Evolutionary conservation across 768 basidiomycete species (phyloP).

Genomic region (Hebeloma cylindrosporum): DNA sequence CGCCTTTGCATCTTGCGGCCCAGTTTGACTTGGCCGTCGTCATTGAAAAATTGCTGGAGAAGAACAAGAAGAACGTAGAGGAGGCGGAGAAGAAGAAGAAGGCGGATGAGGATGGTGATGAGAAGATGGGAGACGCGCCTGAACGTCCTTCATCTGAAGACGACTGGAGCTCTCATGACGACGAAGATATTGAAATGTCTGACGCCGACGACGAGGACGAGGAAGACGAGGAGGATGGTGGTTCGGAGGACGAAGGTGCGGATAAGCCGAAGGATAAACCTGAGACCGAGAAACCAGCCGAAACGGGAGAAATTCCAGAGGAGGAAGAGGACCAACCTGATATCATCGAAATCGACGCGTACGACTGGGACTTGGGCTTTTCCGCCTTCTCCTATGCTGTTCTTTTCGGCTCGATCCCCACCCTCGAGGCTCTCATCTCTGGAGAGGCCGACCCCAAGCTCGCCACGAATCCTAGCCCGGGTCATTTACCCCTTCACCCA

Average conservation of each 20-base stretch:
- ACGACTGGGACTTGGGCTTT: constrained; percentile 61
- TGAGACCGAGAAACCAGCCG: constrained; percentile 20
- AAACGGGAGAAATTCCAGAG: constrained; percentile 41
- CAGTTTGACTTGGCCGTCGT: constrained; percentile 43
- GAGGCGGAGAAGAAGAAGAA: constrained; percentile 25
- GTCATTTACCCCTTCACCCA: constrained; percentile 33
- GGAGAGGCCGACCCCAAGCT: constrained; percentile 47
- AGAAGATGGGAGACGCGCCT: constrained; percentile 24
- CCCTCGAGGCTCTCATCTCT: constrained; percentile 46
- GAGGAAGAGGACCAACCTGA: constrained; percentile 52
- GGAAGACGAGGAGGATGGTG: constrained; percentile 31
- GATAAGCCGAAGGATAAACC: constrained; percentile 23
- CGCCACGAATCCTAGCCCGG: constrained; percentile 29
- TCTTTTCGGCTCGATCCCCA: constrained; percentile 42
- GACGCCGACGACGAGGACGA: constrained; percentile 32
- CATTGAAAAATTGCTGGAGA: constrained; percentile 50
- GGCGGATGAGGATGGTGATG: constrained; percentile 24
- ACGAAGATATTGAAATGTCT: constrained; percentile 34
- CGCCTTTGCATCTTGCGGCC: constrained; percentile 56
- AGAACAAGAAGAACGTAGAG: constrained; percentile 42
- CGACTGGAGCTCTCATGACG: constrained; percentile 49
- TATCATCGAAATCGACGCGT: constrained; percentile 50
- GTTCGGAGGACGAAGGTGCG: constrained; percentile 24
- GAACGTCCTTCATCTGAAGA: constrained; percentile 46
- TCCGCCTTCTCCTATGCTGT: constrained; percentile 53